These are phyloP conservation scores for Penicillium subrubescens DNA, from an alignment of 495 filamentous ascomycete species.

Conservation along the genomic window DNA sequence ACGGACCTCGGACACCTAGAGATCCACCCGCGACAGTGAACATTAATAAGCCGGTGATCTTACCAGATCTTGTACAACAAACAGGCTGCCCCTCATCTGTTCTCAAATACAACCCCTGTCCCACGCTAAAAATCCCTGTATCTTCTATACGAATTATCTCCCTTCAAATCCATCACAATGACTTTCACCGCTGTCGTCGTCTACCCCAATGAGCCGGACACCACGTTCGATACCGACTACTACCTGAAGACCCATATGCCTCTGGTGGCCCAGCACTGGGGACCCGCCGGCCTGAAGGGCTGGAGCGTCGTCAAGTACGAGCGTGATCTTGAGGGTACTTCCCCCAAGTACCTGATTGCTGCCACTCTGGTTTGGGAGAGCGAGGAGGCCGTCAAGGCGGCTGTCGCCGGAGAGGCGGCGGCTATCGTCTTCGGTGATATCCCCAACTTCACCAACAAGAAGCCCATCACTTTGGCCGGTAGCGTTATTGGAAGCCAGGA, in stretches of 20 bases:
- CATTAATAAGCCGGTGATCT: conserved; percentile 11
- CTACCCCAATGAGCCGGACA: conserved; percentile 29
- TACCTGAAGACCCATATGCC: conserved; percentile 34
- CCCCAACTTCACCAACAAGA: conserved; percentile 32
- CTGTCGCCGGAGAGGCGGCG: conserved; percentile 10
- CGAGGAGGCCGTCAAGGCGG: conserved; percentile 20
- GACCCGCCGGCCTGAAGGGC: conserved; percentile 21
- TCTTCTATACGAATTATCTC: neutral
- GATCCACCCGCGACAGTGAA: neutral
- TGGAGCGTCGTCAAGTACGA: conserved; percentile 27
- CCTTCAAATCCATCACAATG: conserved; percentile 15
- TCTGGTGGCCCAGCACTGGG: conserved; percentile 26
- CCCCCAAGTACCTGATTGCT: conserved; percentile 23
- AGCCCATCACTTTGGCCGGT: conserved; percentile 28
- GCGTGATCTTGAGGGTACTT: conserved; percentile 17
- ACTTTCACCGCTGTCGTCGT: conserved; percentile 21
- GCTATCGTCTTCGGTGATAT: conserved; percentile 28
- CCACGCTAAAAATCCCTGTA: neutral
- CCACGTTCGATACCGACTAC: conserved; percentile 30
- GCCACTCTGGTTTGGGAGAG: conserved; percentile 27
- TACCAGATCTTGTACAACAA: neutral
- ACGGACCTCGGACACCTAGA: neutral
- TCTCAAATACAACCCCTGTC: neutral
- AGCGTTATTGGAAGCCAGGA: conserved; percentile 4
- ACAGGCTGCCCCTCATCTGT: neutral